Evolutionary conservation across 139 green algal species (phyloP).

Genomic region (Yamagishiella unicocca): DNA sequence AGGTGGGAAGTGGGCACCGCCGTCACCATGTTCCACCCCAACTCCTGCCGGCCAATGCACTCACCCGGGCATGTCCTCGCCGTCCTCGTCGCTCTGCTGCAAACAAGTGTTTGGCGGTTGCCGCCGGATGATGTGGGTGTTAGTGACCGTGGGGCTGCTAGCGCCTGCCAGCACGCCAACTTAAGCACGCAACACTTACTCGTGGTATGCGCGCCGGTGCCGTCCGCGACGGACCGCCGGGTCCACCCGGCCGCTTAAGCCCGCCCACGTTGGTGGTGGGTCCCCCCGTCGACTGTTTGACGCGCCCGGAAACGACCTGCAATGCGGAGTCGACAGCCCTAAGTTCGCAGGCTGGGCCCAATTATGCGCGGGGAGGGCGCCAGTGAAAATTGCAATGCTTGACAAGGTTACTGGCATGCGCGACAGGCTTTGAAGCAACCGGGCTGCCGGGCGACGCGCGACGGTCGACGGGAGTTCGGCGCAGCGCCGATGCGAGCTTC

Average conservation of each 20-base stretch:
- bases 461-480: neutral
- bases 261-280: constrained; percentile 34
- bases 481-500: constrained; percentile 47
- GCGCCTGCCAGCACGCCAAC: too few species aligned
- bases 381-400: neutral
- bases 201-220: constrained; percentile 7
- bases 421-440: too few species aligned
- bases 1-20: too few species aligned
- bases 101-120: neutral
- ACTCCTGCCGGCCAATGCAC: neutral
- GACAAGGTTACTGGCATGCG: too few species aligned
- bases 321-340: neutral
- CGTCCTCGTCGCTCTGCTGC: constrained; percentile 46
- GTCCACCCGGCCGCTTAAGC: constrained; percentile 28
- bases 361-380: too few species aligned
- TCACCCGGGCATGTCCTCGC: constrained; percentile 9
- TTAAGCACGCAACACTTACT: constrained; percentile 16
- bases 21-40: too few species aligned
- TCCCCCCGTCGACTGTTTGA: neutral
- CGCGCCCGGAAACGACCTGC: constrained; percentile 41
- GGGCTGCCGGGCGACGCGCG: neutral
- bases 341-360: neutral
- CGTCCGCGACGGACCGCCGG: neutral
- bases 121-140: too few species aligned
- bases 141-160: too few species aligned